Evolutionary conservation across 2,329 filamentous ascomycete species (phyloP).

Genomic region (Fusarium newnesense): DNA sequence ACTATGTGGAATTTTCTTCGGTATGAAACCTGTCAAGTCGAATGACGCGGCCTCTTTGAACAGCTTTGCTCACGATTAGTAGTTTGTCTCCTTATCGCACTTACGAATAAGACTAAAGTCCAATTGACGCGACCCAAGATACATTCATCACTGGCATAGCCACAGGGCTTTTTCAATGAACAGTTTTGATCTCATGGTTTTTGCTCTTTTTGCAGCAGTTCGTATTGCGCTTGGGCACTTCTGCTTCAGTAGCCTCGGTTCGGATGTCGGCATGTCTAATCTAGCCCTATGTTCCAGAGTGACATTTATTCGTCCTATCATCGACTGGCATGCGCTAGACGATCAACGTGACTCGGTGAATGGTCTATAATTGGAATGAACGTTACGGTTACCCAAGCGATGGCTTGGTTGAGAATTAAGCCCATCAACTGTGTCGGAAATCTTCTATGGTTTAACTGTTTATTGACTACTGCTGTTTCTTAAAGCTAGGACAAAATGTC

Average conservation of each 20-base stretch:
- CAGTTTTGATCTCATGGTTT: background rate
- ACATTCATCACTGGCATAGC: background rate
- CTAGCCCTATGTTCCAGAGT: background rate
- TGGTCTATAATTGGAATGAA: background rate
- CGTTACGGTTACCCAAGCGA: background rate
- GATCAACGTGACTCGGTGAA: background rate
- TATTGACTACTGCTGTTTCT: background rate
- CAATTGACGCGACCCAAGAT: too few species aligned
- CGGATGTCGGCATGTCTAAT: background rate
- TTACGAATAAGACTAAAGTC: rapidly evolving
- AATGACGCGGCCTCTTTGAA: rapidly evolving
- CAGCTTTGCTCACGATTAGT: rapidly evolving
- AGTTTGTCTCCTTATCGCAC: too few species aligned
- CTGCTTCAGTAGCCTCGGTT: background rate
- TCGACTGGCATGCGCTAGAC: background rate
- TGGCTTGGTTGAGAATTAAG: background rate
- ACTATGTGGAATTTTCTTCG: too few species aligned
- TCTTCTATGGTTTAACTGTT: too few species aligned
- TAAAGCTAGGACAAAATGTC: background rate
- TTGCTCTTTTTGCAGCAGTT: background rate
- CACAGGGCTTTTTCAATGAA: rapidly evolving
- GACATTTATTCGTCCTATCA: background rate
- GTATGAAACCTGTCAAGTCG: rapidly evolving
- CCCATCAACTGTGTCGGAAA: too few species aligned
- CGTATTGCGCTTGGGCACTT: background rate